Base-by-base conservation (phyloP, 73 alveolate species). In the Paramecium sonneborni region DNA sequence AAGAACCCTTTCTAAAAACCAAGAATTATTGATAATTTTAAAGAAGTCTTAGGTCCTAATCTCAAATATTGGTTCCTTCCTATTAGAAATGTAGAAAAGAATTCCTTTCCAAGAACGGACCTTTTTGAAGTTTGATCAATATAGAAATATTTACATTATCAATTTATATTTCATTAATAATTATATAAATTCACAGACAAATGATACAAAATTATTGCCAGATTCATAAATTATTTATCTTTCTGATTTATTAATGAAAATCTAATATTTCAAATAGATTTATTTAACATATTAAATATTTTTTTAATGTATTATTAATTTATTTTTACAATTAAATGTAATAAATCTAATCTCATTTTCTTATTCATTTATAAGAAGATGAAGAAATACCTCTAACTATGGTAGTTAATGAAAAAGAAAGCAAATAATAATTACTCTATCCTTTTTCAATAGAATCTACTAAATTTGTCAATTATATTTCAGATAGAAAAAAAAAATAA, bases 1-100 rank as follows among this genome's bases (percentile, higher is more conserved):
- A 23, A 62, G 84, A 79, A 79, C n/a, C 90, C 90, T 21, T 79
- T 79, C 90, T 41, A 38, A 24, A 79, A 79, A 43, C 90, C 90
- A 3, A 43, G 41, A 10, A 39, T 23, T 21, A 43, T 79, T 39
- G 90, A 79, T 41, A 79, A 79, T 37, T 79, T 43, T 39, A 79
- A 79, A 12, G 90, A 79, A 12, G 41, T 79, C 21, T 79, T 79
- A 20, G 90, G 90, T 18, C 18, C 44, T 20, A 48, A 79, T 6
- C 10, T 43, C 24, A 79, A 43, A 9, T 20, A 79, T 41, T 79
- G 90, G 90, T 39, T 79, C 44, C 55, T 79, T 11, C 90, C 90
- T 0, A 43, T 79, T 2, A 79, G 74, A 46, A 41, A 79, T 32
- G 76, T 15, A 7, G 41, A 79, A 30, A 79, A 41, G 32, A 79